Conservation (phyloP, 768 basidiomycete genomes). For the Suillus sp. region DNA sequence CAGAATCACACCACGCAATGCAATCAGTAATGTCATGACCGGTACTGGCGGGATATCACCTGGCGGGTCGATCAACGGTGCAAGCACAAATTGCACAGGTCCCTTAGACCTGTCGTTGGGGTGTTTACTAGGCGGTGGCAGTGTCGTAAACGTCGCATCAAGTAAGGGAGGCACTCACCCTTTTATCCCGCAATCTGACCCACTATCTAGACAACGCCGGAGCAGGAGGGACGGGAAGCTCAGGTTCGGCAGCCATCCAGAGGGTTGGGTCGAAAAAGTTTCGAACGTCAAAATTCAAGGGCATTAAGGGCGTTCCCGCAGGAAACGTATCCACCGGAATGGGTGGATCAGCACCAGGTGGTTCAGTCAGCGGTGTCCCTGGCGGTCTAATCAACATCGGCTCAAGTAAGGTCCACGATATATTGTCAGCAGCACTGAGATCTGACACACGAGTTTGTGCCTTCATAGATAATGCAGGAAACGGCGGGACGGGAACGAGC, state of each 20-base stretch:
- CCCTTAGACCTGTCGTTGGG: not conserved
- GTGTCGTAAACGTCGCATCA: conserved; percentile 14
- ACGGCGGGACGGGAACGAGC: conserved; percentile 37
- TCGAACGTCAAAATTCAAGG: not conserved
- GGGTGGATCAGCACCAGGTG: conserved; percentile 16
- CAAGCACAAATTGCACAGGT: conserved; percentile 11
- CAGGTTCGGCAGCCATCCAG: not conserved
- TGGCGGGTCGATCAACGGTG: conserved; percentile 37
- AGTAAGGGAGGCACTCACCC: conserved; percentile 13
- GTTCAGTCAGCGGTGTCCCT: conserved; percentile 11
- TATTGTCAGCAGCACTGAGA: not conserved
- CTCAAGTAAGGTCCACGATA: conserved; percentile 32
- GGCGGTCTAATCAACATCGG: conserved; percentile 33
- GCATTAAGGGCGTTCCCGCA: conserved; percentile 5
- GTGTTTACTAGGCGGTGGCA: not conserved
- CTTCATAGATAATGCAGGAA: conserved; percentile 42
- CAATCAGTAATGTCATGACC: conserved; percentile 15
- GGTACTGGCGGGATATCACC: conserved; percentile 33
- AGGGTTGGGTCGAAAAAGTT: conserved; percentile 9
- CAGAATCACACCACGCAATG: conserved; percentile 20
- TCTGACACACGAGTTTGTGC: not conserved
- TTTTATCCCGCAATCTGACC: conserved; percentile 8
- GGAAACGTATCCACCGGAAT: conserved; percentile 15
- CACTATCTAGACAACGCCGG: conserved; percentile 18
- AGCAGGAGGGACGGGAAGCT: conserved; percentile 9